These are phyloP conservation scores for Pochonia chlamydosporia DNA, from an alignment of 2,329 filamentous ascomycete genomes.

Conservation along the genomic window DNA sequence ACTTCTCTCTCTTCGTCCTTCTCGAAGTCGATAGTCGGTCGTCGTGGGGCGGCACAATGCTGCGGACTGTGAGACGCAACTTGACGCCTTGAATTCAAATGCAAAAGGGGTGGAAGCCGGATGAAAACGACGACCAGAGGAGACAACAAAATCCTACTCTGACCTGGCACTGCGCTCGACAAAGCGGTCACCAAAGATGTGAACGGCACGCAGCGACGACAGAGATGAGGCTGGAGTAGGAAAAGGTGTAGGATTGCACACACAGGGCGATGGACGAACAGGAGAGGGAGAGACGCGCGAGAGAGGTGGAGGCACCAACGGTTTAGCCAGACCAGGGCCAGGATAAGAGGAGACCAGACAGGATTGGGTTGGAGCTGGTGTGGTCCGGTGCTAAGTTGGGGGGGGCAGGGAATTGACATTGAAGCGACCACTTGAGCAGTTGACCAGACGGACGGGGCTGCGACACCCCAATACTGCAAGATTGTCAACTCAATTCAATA, in stretches of 20 bases:
- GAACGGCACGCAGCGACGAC: neutral
- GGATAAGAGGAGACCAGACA: no score
- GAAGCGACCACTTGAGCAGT: no score
- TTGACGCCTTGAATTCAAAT: conserved; percentile 1
- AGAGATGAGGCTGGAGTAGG: neutral
- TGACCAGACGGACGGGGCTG: no score
- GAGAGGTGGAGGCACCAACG: neutral
- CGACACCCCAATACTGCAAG: no score
- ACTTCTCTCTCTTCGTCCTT: neutral
- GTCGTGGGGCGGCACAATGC: neutral
- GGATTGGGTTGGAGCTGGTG: no score
- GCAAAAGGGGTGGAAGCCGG: neutral
- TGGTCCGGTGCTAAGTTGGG: no score
- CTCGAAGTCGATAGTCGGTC: neutral
- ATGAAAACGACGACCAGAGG: neutral
- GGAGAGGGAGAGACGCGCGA: neutral
- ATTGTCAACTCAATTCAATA: no score
- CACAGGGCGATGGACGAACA: neutral
- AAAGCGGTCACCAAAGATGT: neutral
- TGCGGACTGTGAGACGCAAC: conserved; percentile 2
- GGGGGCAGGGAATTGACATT: no score
- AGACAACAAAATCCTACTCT: neutral
- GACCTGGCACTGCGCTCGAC: neutral
- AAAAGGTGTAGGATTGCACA: neutral
- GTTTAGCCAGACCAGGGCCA: no score